Percentiles rank a stretch among this genome's conserved stretches.
These are phyloP conservation scores for Rhexocercosporidium sp. DNA, from an alignment of 2,329 filamentous ascomycete species.

Conservation along the genomic window DNA sequence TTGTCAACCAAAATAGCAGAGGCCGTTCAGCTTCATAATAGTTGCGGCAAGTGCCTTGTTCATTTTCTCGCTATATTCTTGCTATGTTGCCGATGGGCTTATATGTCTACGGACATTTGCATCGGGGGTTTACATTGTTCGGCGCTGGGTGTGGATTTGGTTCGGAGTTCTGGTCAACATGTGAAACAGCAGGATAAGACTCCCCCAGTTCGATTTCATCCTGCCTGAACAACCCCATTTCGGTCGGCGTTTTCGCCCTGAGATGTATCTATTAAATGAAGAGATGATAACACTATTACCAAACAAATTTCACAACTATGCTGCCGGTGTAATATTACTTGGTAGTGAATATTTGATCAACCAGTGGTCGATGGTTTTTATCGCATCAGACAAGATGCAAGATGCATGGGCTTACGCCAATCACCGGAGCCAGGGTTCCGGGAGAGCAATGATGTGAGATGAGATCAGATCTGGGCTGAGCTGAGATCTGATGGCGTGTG, in stretches of 20 bases:
- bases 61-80: neutral
- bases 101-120: neutral
- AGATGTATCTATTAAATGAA: constrained; percentile 14
- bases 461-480: too few species aligned
- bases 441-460: too few species aligned
- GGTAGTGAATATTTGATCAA: too few species aligned
- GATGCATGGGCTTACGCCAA: too few species aligned
- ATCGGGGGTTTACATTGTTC: neutral
- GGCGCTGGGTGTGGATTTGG: constrained; percentile 18
- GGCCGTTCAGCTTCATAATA: constrained; percentile 18
- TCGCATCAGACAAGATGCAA: too few species aligned
- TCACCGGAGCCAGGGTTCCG: too few species aligned
- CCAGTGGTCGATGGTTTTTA: too few species aligned
- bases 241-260: neutral
- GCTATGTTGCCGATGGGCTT: neutral
- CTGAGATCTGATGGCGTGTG: neutral
- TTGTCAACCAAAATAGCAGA: constrained; percentile 53
- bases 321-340: neutral
- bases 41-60: neutral
- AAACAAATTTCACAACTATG: neutral
- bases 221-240: constrained; percentile 1
- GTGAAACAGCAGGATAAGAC: constrained; percentile 20
- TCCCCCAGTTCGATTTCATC: constrained; percentile 17
- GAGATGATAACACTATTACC: constrained; percentile 6
- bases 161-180: constrained; percentile 25